These are phyloP conservation scores for Phytophthora nicotianae DNA, from an alignment of 352 stramenopile genomes.

Conservation along the genomic window DNA sequence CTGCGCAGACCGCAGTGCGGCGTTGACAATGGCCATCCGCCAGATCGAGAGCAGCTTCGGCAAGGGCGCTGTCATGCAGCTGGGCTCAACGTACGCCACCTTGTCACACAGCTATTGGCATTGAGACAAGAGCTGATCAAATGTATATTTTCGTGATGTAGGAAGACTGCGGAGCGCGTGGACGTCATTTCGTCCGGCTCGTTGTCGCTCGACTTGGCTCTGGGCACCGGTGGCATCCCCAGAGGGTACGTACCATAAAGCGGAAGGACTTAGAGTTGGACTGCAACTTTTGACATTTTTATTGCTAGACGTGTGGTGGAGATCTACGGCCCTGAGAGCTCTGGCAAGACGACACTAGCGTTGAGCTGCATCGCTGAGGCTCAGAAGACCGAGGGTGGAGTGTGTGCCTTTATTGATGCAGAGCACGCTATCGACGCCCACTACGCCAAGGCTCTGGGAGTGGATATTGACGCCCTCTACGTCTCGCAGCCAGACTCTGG, in stretches of 20 bases:
- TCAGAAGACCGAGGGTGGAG: constrained; percentile 93
- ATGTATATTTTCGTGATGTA: constrained; percentile 19
- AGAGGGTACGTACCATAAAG: constrained; percentile 67
- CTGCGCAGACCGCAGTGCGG: constrained; percentile 70
- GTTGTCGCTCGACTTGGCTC: constrained; percentile 92
- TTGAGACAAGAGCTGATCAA: constrained; percentile 15
- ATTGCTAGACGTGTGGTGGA: constrained; percentile 93
- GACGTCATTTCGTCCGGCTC: constrained; percentile 95
- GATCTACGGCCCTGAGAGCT: constrained; percentile 98
- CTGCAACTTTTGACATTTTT: constrained; percentile 22
- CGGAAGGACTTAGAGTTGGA: background rate
- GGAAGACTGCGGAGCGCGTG: constrained; percentile 87
- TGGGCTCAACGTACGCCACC: constrained; percentile 86
- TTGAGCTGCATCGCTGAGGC: constrained; percentile 96
- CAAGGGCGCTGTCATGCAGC: constrained; percentile 96
- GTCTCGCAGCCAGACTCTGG: constrained; percentile 97
- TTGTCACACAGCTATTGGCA: background rate
- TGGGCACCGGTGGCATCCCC: constrained; percentile 94
- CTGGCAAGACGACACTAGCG: constrained; percentile 98
- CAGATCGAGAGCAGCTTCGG: constrained; percentile 97
- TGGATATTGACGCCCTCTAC: constrained; percentile 96
- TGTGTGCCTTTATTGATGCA: constrained; percentile 98
- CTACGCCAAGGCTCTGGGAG: constrained; percentile 93
- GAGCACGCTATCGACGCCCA: constrained; percentile 98
- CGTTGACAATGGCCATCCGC: constrained; percentile 94